phyloP scores from a whole-genome alignment of 768 basidiomycete species.

The Suillus lakei region DNA sequence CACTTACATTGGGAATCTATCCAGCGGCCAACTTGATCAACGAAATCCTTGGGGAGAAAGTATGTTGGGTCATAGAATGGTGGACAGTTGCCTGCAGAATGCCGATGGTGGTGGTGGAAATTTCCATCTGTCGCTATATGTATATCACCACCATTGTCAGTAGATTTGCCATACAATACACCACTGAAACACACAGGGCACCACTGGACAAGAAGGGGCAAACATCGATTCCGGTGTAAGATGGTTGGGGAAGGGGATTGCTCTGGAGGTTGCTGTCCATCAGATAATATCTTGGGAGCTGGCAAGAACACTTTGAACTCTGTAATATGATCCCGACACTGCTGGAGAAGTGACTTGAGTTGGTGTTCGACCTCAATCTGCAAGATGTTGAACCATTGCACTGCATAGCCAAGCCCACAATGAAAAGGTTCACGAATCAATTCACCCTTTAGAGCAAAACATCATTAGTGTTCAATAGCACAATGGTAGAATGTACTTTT shows the following conservation, averaged over 20 bases:
- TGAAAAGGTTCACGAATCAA: constrained; percentile 37
- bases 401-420: constrained; percentile 22
- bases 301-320: background rate
- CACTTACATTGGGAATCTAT: constrained; percentile 31
- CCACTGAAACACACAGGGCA: constrained; percentile 38
- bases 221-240: background rate
- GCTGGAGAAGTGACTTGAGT: constrained; percentile 15
- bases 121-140: constrained; percentile 44
- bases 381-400: constrained; percentile 37
- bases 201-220: constrained; percentile 16
- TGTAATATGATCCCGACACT: background rate
- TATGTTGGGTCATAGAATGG: constrained; percentile 36
- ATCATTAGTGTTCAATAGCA: constrained; percentile 11
- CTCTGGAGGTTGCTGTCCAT: background rate
- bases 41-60: constrained; percentile 38
- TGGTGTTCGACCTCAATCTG: constrained; percentile 18
- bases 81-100: constrained; percentile 35
- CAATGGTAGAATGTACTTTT: background rate
- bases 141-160: constrained; percentile 36
- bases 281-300: background rate
- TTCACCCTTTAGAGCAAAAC: constrained; percentile 23
- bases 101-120: constrained; percentile 43
- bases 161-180: constrained; percentile 14
- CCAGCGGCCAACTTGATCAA: constrained; percentile 35
- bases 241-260: background rate